phyloP scores from a whole-genome alignment of 495 filamentous ascomycete species.

The Aspergillus panamensis region DNA sequence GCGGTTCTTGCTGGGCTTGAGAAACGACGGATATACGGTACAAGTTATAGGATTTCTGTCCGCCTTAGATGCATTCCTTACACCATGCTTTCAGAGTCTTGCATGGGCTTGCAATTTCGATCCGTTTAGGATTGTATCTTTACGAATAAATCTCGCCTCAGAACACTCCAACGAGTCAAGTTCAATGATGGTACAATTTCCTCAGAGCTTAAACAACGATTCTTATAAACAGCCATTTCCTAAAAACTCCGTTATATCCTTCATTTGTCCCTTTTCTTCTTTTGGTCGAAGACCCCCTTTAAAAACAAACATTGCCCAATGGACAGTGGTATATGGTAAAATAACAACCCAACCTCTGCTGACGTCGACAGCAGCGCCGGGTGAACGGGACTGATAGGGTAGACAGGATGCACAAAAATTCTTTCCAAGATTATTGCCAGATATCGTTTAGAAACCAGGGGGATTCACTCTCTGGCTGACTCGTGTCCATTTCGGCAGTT shows the following conservation, averaged over 20 bases:
- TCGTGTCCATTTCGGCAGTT: conserved; percentile 94
- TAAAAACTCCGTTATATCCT: conserved; percentile 39
- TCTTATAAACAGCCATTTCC: conserved; percentile 22
- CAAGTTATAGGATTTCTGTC: conserved; percentile 2
- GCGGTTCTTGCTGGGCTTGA: not conserved
- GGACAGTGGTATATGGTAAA: conserved; percentile 37
- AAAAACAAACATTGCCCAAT: conserved; percentile 5
- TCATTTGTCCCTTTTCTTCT: conserved; percentile 24
- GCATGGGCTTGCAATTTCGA: not conserved
- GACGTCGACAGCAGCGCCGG: conserved; percentile 1
- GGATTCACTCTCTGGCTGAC: conserved; percentile 90
- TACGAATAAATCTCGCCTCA: not conserved
- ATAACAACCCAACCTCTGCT: conserved; percentile 11
- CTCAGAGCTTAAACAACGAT: not conserved
- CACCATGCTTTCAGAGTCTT: not conserved
- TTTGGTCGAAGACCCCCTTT: not conserved
- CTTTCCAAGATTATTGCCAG: not conserved
- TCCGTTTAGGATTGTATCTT: not conserved
- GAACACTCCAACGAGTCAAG: not conserved
- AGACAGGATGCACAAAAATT: conserved; percentile 10
- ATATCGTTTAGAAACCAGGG: conserved; percentile 71
- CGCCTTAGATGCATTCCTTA: not conserved
- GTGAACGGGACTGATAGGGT: not conserved
- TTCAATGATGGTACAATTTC: not conserved
- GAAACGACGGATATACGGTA: conserved; percentile 7